Percentiles rank a stretch among this genome's conserved stretches.
Evolutionary conservation across 306 rosid genomes (phyloP).

Genomic region (Neltuma alba): DNA sequence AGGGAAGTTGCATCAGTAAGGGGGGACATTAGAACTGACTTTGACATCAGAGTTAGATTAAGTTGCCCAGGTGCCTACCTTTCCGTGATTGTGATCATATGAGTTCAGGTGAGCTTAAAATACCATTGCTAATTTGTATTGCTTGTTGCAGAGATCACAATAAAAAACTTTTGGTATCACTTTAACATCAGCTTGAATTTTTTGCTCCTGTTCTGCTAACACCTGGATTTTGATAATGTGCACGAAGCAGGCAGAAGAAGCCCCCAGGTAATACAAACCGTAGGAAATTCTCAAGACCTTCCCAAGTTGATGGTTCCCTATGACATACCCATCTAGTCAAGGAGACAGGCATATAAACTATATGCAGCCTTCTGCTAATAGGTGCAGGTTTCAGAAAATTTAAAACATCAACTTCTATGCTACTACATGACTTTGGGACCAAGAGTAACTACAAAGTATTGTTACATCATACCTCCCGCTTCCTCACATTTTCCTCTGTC

Average conservation of each 20-base stretch:
- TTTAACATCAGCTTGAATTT: slow-evolving; percentile 95
- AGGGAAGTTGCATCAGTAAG: slow-evolving; percentile 19
- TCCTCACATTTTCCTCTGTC: slow-evolving; percentile 79
- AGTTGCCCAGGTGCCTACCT: slow-evolving; percentile 51
- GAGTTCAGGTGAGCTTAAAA: slow-evolving; percentile 95
- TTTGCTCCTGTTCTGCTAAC: slow-evolving; percentile 97
- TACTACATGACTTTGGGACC: slow-evolving; percentile 47
- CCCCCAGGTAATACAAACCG: slow-evolving; percentile 99
- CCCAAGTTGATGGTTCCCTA: too few relatives aligned
- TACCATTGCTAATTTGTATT: slow-evolving; percentile 94
- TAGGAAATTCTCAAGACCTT: slow-evolving; percentile 99
- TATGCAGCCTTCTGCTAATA: slow-evolving; percentile 95
- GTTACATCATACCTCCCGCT: slow-evolving; percentile 86
- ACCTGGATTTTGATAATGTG: slow-evolving; percentile 99
- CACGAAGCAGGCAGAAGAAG: slow-evolving; percentile 99
- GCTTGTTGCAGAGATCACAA: slow-evolving; percentile 98
- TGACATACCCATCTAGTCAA: slow-evolving; percentile 86
- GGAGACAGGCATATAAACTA: slow-evolving; percentile 89
- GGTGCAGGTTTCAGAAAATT: slow-evolving; percentile 81
- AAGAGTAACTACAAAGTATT: slow-evolving; percentile 34
- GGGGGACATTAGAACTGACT: too few relatives aligned
- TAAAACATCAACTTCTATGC: slow-evolving; percentile 76
- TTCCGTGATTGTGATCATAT: too few relatives aligned
- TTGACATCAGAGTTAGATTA: too few relatives aligned
- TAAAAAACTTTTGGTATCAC: slow-evolving; percentile 91